Evolutionary conservation across 805 yeast species (phyloP).

Genomic region (Clavispora vitiphila): DNA sequence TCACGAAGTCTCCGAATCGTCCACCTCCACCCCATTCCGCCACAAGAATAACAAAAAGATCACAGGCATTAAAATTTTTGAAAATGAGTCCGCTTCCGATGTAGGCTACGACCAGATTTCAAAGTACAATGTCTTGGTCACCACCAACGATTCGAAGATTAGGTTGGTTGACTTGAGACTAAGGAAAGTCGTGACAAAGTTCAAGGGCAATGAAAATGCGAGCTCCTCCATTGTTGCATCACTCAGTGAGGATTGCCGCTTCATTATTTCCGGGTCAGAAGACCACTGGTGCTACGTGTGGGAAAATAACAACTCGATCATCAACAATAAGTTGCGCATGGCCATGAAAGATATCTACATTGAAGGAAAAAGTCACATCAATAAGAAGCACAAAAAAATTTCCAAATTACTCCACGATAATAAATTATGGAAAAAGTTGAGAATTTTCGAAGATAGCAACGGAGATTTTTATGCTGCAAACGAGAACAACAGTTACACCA

Average conservation of each 20-base stretch:
- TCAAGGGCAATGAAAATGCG: slow-evolving; percentile 69
- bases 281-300: slow-evolving; percentile 85
- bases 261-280: slow-evolving; percentile 76
- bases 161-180: slow-evolving; percentile 57
- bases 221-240: slow-evolving; percentile 70
- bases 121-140: slow-evolving; percentile 43
- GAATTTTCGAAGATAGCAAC: slow-evolving; percentile 21
- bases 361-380: slow-evolving; percentile 31
- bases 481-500: slow-evolving; percentile 58
- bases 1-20: slow-evolving; percentile 28
- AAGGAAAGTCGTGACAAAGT: slow-evolving; percentile 55
- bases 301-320: slow-evolving; percentile 46
- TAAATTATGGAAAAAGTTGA: slow-evolving; percentile 23
- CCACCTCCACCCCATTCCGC: slow-evolving; percentile 19
- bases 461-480: slow-evolving; percentile 25
- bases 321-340: slow-evolving; percentile 33
- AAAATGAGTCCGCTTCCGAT: slow-evolving; percentile 13
- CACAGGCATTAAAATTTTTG: slow-evolving; percentile 65
- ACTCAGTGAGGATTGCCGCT: slow-evolving; percentile 49
- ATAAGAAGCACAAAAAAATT: slow-evolving; percentile 27
- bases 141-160: slow-evolving; percentile 79
- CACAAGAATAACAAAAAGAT: slow-evolving; percentile 44
- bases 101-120: slow-evolving; percentile 4
- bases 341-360: slow-evolving; percentile 30
- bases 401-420: slow-evolving; percentile 25